These are phyloP conservation scores for Stephania japonica DNA, from an alignment of 164 flowering plant species.

Conservation along the genomic window DNA sequence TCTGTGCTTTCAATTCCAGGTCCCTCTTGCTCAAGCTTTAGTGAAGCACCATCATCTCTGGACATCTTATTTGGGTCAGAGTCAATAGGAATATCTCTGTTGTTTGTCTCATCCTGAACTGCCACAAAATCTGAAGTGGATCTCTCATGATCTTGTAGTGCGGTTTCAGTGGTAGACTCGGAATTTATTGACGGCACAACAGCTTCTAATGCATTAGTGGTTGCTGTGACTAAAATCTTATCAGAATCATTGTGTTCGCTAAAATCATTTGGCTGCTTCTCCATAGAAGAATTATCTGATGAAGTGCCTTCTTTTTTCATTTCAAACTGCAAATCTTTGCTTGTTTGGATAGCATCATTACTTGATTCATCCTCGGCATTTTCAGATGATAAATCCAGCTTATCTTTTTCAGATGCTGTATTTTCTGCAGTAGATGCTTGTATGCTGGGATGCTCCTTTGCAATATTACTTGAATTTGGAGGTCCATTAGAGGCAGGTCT, in stretches of 20 bases:
- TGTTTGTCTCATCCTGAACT: slow-evolving; percentile 25
- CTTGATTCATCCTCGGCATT: slow-evolving; percentile 17
- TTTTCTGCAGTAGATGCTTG: slow-evolving; percentile 25
- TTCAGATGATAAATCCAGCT: slow-evolving; percentile 22
- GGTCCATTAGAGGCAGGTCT: slow-evolving; percentile 28
- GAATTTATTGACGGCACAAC: slow-evolving; percentile 30
- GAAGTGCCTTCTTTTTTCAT: slow-evolving; percentile 27
- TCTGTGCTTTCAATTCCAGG: slow-evolving; percentile 28
- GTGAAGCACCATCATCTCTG: slow-evolving; percentile 28
- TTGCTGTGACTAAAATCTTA: slow-evolving; percentile 20
- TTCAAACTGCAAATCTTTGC: slow-evolving; percentile 23
- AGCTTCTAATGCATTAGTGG: slow-evolving; percentile 22
- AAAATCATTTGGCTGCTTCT: slow-evolving; percentile 20
- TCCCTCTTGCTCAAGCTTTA: slow-evolving; percentile 31
- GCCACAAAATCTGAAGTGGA: slow-evolving; percentile 20
- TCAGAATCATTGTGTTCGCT: slow-evolving; percentile 26
- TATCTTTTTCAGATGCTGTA: slow-evolving; percentile 27
- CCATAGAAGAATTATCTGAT: slow-evolving; percentile 22
- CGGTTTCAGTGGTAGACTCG: slow-evolving; percentile 29
- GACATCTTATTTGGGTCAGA: slow-evolving; percentile 22
- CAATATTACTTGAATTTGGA: slow-evolving; percentile 26
- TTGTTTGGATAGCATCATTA: slow-evolving; percentile 19
- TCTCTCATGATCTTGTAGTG: slow-evolving; percentile 26
- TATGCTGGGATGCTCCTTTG: slow-evolving; percentile 25
- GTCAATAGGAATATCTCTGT: slow-evolving; percentile 31